Conservation (phyloP, 768 basidiomycete genomes). For the Boletus sensibilis region DNA sequence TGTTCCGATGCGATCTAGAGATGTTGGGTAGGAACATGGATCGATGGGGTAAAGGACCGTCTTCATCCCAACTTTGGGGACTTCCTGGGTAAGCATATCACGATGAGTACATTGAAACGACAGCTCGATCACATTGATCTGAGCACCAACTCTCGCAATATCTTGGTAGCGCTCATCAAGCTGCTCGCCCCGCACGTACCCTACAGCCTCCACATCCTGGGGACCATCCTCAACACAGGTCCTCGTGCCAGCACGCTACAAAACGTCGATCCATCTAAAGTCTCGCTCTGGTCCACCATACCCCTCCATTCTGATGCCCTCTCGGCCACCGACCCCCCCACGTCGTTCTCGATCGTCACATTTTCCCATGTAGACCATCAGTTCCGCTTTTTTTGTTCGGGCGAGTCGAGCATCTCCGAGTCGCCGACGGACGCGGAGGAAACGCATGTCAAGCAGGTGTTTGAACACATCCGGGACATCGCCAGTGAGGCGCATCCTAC, state of each 20-base stretch:
- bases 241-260: conserved; percentile 12
- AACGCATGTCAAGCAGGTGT: conserved; percentile 16
- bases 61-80: not conserved
- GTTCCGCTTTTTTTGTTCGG: conserved; percentile 21
- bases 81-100: not conserved
- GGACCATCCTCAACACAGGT: conserved; percentile 18
- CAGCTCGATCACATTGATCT: conserved; percentile 15
- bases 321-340: not conserved
- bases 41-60: not conserved
- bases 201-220: conserved; percentile 16
- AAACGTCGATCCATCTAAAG: conserved; percentile 15
- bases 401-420: not conserved
- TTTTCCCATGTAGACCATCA: conserved; percentile 13
- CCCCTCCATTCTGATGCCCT: conserved; percentile 1
- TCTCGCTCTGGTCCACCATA: conserved; percentile 21
- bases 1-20: not conserved
- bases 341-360: conserved; percentile 20
- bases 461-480: conserved; percentile 8
- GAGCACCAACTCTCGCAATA: not conserved
- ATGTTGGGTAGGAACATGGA: not conserved
- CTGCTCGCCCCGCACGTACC: conserved; percentile 16
- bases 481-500: not conserved
- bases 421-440: conserved; percentile 6
- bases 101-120: not conserved
- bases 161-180: conserved; percentile 5